These are phyloP conservation scores for Papiliotrema terrestris DNA, from an alignment of 1,284 basidiomycete species.

Conservation along the genomic window DNA sequence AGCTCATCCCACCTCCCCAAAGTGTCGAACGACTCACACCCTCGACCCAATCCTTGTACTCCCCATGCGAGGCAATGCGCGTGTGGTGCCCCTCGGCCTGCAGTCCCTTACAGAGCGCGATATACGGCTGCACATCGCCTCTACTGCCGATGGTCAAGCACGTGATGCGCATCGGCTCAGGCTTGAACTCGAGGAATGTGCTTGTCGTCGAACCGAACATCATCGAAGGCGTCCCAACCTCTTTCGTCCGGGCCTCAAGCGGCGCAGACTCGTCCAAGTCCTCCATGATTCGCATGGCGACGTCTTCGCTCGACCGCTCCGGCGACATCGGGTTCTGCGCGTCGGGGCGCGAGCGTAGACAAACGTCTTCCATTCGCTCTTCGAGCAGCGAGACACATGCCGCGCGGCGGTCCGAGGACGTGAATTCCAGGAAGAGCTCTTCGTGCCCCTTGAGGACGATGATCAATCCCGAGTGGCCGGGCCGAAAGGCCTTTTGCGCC, in stretches of 20 bases:
- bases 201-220: conserved; percentile 93
- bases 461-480: conserved; percentile 82
- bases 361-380: conserved; percentile 71
- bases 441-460: conserved; percentile 92
- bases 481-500: conserved; percentile 79
- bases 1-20: not conserved
- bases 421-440: conserved; percentile 94
- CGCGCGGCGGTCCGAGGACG: conserved; percentile 68
- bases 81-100: conserved; percentile 62
- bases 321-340: conserved; percentile 7
- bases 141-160: conserved; percentile 93
- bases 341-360: conserved; percentile 37
- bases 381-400: conserved; percentile 72
- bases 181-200: conserved; percentile 92
- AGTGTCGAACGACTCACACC: conserved; percentile 58
- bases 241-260: conserved; percentile 46
- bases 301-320: not conserved
- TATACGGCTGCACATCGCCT: conserved; percentile 91
- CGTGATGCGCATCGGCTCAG: conserved; percentile 78
- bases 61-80: conserved; percentile 64
- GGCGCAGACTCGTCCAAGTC: conserved; percentile 29
- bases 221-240: conserved; percentile 39
- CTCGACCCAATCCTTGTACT: conserved; percentile 94
- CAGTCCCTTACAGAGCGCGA: conserved; percentile 86
- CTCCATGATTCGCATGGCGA: conserved; percentile 40